Evolutionary conservation across 192 early-diverging fungal species (phyloP).

Genomic region (Haplosporangium gracile): DNA sequence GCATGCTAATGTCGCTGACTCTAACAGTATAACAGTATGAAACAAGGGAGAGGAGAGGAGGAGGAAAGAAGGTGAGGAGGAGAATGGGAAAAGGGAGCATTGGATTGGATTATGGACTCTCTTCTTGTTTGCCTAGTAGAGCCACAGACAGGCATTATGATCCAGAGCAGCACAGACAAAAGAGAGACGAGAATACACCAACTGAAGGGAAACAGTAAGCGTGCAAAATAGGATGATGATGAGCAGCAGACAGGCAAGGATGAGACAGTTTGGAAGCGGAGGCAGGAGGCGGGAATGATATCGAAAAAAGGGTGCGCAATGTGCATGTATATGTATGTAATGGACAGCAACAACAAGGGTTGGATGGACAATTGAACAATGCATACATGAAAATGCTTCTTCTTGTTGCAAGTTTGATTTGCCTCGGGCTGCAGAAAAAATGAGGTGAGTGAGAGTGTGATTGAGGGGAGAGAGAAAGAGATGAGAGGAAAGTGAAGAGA

Average conservation of each 20-base stretch:
- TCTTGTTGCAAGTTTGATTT: background rate
- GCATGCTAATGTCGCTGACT: background rate
- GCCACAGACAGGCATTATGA: background rate
- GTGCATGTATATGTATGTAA: background rate
- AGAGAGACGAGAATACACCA: background rate
- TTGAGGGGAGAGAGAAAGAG: background rate
- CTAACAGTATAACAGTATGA: background rate
- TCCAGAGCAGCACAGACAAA: background rate
- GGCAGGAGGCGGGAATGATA: background rate
- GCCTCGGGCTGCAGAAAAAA: background rate
- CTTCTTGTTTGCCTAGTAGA: background rate
- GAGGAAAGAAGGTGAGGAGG: background rate
- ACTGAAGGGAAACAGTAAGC: background rate
- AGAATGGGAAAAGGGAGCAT: background rate
- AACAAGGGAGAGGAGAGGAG: slow-evolving; percentile 1
- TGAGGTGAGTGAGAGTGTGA: slow-evolving; percentile 1
- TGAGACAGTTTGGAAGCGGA: slow-evolving; percentile 10
- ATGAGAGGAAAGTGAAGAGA: background rate
- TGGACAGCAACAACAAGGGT: background rate
- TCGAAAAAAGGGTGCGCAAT: background rate
- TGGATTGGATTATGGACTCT: background rate
- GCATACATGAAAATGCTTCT: background rate
- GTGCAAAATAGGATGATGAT: background rate
- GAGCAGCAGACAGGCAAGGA: background rate
- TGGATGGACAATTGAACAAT: background rate